These are phyloP conservation scores for Alternaria sp. DNA, from an alignment of 2,329 filamentous ascomycete genomes.

Conservation along the genomic window DNA sequence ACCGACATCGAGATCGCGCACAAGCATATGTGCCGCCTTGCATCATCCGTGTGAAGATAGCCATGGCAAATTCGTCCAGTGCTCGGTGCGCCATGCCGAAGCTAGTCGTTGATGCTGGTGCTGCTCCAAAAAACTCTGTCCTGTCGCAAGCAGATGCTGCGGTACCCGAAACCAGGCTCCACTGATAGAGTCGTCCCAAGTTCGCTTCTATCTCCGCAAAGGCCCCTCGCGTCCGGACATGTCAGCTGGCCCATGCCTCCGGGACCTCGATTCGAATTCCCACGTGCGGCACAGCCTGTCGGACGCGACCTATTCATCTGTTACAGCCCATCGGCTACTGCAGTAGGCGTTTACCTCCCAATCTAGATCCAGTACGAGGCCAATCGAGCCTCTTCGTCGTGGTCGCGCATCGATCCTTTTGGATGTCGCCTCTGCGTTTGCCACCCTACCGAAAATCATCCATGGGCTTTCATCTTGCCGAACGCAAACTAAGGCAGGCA, in stretches of 20 bases:
- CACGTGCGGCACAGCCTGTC: not conserved
- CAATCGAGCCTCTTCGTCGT: conserved; percentile 3
- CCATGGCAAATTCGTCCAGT: not conserved
- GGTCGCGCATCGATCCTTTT: not conserved
- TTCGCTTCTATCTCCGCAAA: conserved; percentile 10
- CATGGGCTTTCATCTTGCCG: conserved; percentile 7
- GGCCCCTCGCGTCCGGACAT: not conserved
- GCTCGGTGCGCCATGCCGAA: conserved; percentile 9
- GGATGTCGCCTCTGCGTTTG: not conserved
- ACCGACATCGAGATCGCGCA: not conserved
- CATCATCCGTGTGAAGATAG: not conserved
- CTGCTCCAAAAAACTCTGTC: conserved; percentile 5
- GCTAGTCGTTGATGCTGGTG: conserved; percentile 2
- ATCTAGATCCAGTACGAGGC: conserved; percentile 3
- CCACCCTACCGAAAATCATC: conserved; percentile 7
- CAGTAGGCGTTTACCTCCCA: not conserved
- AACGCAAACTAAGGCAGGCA: conserved; percentile 1
- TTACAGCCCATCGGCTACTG: conserved; percentile 3
- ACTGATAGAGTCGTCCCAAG: not conserved
- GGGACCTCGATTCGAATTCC: conserved; percentile 13
- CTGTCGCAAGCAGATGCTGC: not conserved
- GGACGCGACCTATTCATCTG: not conserved
- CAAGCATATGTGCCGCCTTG: not conserved
- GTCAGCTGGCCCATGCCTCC: conserved; percentile 8
- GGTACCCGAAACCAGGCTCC: not conserved